Evolutionary conservation across 768 basidiomycete genomes (phyloP).

Genomic region (Tylopilus sp.): DNA sequence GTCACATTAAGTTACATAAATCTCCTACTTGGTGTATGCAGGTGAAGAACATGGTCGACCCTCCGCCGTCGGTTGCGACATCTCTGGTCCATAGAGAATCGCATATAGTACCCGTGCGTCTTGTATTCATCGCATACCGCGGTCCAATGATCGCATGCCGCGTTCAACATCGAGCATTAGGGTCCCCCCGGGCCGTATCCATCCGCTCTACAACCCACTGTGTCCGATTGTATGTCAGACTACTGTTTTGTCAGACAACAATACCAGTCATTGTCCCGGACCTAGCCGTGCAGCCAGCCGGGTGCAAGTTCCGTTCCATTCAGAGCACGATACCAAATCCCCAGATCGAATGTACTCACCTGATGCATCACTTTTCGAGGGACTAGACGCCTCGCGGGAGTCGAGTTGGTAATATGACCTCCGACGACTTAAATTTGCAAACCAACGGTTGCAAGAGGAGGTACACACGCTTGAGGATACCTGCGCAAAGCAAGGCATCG

Average conservation of each 20-base stretch:
- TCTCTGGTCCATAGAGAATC: conserved; percentile 41
- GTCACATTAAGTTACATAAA: background rate
- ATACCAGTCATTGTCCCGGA: background rate
- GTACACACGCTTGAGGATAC: conserved; percentile 38
- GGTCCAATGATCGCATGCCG: conserved; percentile 1
- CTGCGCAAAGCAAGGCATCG: background rate
- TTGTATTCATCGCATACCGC: conserved; percentile 36
- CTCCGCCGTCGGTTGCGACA: conserved; percentile 17
- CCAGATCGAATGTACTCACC: conserved; percentile 10
- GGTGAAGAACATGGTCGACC: conserved; percentile 11
- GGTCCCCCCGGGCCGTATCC: conserved; percentile 8
- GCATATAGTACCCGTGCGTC: conserved; percentile 26
- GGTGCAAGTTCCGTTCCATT: background rate
- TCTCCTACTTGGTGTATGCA: background rate
- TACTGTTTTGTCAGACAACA: conserved; percentile 16
- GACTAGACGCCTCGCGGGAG: conserved; percentile 60
- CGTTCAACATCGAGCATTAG: background rate
- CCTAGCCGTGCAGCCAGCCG: no score
- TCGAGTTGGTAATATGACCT: conserved; percentile 95
- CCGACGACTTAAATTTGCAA: conserved; percentile 74
- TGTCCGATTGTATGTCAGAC: conserved; percentile 32
- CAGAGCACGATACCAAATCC: background rate
- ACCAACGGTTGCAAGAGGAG: conserved; percentile 63
- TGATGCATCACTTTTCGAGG: conserved; percentile 59
- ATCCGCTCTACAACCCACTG: conserved; percentile 10